phyloP scores from a whole-genome alignment of 108 stramenopile species.

The Hondaea fermentalgiana region DNA sequence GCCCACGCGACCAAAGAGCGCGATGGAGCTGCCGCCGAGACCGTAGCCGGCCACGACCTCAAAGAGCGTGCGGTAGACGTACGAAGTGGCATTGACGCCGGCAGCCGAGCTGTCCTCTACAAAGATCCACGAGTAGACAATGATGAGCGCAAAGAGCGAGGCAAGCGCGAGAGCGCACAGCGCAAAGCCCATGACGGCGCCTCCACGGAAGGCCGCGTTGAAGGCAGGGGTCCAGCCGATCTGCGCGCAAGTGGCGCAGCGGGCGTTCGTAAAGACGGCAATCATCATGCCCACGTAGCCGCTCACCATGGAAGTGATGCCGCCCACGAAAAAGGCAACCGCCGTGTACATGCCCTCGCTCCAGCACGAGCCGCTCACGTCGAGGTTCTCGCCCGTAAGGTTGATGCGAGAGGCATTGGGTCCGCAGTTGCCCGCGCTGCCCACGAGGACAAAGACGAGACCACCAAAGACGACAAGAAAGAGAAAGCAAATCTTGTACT shows the following conservation, averaged over 20 bases:
- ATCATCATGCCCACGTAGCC: constrained; percentile 96
- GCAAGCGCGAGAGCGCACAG: constrained; percentile 82
- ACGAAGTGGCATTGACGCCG: constrained; percentile 57
- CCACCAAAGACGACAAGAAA: constrained; percentile 73
- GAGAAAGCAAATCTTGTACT: constrained; percentile 84
- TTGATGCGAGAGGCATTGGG: constrained; percentile 19
- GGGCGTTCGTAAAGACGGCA: constrained; percentile 88
- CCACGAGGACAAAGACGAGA: constrained; percentile 76
- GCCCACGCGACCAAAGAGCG: constrained; percentile 98
- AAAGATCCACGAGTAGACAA: constrained; percentile 54
- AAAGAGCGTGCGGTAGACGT: constrained; percentile 80
- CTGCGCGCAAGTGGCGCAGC: constrained; percentile 67
- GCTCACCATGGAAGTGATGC: constrained; percentile 63
- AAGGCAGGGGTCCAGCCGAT: constrained; percentile 63
- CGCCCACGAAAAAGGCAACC: constrained; percentile 82
- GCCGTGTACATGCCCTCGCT: constrained; percentile 74
- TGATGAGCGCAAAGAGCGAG: constrained; percentile 70
- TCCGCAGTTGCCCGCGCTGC: constrained; percentile 68
- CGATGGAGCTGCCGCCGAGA: constrained; percentile 90
- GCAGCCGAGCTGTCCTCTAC: constrained; percentile 4
- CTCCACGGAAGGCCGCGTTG: constrained; percentile 85
- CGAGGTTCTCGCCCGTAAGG: neutral
- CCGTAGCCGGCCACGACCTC: constrained; percentile 90
- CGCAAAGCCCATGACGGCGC: constrained; percentile 95
- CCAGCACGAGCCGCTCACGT: constrained; percentile 23